These are phyloP conservation scores for Xylaria sp. DNA, from an alignment of 495 filamentous ascomycete species.

Conservation along the genomic window DNA sequence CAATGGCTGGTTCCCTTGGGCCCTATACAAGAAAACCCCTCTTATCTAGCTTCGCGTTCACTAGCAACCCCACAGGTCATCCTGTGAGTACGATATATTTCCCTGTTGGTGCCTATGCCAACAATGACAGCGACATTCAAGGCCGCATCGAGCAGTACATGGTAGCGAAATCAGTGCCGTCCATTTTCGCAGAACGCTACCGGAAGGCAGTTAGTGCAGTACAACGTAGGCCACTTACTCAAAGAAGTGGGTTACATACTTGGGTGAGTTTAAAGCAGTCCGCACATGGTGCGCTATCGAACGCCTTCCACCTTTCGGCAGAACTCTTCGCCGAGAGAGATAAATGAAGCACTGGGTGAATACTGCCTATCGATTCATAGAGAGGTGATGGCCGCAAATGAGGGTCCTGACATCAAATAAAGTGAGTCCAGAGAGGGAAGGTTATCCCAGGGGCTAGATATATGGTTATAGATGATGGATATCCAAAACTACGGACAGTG, in stretches of 20 bases:
- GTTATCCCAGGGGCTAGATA: background rate
- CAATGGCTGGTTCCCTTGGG: background rate
- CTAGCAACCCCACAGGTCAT: background rate
- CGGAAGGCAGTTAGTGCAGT: slow-evolving; percentile 8
- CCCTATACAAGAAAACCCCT: background rate
- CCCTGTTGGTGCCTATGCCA: background rate
- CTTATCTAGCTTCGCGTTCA: background rate
- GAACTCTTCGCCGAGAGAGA: background rate
- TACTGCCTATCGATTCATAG: background rate
- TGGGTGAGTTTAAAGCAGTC: slow-evolving; percentile 13
- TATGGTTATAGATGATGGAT: background rate
- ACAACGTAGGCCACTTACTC: slow-evolving; percentile 7
- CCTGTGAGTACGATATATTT: background rate
- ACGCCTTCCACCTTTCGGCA: slow-evolving; percentile 6
- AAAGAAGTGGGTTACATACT: background rate
- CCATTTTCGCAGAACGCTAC: slow-evolving; percentile 8
- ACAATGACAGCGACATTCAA: background rate
- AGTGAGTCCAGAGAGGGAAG: too few relatives aligned
- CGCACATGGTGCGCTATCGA: background rate
- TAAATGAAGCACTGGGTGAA: background rate
- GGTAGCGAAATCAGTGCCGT: background rate
- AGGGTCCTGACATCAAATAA: background rate
- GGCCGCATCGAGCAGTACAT: background rate
- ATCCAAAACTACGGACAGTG: background rate
- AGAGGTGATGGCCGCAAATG: background rate